Evolutionary conservation across 352 stramenopile species (phyloP), one percentile per base, ranked within the genome.

Genomic region (Phytophthora podocarpi): DNA sequence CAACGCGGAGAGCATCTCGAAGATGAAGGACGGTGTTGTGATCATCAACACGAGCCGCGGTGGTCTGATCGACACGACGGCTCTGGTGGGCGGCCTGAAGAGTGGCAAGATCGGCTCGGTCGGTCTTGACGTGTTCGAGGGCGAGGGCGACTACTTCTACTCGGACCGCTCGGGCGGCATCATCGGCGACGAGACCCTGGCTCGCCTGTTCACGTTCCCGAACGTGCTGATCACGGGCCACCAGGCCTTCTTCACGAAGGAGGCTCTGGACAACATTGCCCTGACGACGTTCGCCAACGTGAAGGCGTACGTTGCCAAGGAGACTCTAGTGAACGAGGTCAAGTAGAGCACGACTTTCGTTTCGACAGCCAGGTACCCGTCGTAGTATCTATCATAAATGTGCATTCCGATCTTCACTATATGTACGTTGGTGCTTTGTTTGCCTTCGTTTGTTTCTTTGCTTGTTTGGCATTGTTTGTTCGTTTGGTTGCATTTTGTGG

Each of bases 1-100:
- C 54, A 93, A 96, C 58, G 70, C 78, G 8, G 70, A 87, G 24
- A 87, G 82, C 43, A 83, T 98, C 36, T 64, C 69, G 12, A 85
- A 93, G 70, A 93, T 98, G 71, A 97, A 97, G 71, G 60, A 91
- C n/a, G 74, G 81, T 15, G 87, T 97, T 3, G 84, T 95, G 60
- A 64, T 98, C 10, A 97, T 98, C 63, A 98, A 97, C 65, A 96
- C 89, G 11, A 91, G 82, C 23, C 89, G 90, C 49, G 91, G 92
- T 47, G 89, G 84, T n/a, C 66, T 97, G 6, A 85, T 97, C 32
- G 83, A 97, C 61, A 97, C 88, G 13, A 78, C 74, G 10, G 83
- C 87, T 5, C 65, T 98, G 0, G 77, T 97, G 21, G 60, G 80
- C 36, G 89, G 82, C 12, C 75, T 97, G 30, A 85, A 96, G 63